These are phyloP conservation scores for Hypoxylon sp. DNA, from an alignment of 2,329 filamentous ascomycete species.

Conservation along the genomic window DNA sequence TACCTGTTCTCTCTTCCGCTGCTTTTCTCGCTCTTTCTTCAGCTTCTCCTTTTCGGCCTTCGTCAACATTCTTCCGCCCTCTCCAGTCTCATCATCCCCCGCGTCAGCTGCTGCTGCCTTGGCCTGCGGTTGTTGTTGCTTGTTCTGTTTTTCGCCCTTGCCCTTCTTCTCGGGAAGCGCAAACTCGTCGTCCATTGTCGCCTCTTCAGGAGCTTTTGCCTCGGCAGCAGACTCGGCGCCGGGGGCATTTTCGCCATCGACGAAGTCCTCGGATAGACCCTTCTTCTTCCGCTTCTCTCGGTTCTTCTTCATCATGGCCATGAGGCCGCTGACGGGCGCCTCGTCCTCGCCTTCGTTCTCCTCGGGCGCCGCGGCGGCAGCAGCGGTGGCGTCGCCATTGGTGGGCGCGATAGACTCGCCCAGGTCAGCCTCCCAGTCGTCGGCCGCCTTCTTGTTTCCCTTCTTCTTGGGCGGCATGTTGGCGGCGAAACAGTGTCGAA, in stretches of 20 bases:
- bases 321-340: constrained; percentile 73
- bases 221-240: constrained; percentile 58
- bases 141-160: constrained; percentile 66
- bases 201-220: constrained; percentile 83
- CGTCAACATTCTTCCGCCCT: constrained; percentile 79
- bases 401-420: constrained; percentile 79
- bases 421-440: constrained; percentile 95
- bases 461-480: constrained; percentile 96
- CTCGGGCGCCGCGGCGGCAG: constrained; percentile 58
- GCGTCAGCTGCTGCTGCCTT: constrained; percentile 51
- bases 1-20: constrained; percentile 97
- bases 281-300: constrained; percentile 93
- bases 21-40: constrained; percentile 98
- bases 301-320: constrained; percentile 85
- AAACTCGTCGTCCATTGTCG: constrained; percentile 86
- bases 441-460: constrained; percentile 82
- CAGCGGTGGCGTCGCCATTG: constrained; percentile 62
- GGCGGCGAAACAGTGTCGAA: constrained; percentile 41
- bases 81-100: constrained; percentile 63
- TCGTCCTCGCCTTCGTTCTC: constrained; percentile 65
- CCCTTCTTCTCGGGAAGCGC: constrained; percentile 81
- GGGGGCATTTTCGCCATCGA: constrained; percentile 73
- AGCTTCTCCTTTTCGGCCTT: constrained; percentile 99
- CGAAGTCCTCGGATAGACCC: constrained; percentile 77
- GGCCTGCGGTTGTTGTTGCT: constrained; percentile 56